Evolutionary conservation across 2,329 filamentous ascomycete species (phyloP).

Genomic region (Aspergillus novoparasiticus): DNA sequence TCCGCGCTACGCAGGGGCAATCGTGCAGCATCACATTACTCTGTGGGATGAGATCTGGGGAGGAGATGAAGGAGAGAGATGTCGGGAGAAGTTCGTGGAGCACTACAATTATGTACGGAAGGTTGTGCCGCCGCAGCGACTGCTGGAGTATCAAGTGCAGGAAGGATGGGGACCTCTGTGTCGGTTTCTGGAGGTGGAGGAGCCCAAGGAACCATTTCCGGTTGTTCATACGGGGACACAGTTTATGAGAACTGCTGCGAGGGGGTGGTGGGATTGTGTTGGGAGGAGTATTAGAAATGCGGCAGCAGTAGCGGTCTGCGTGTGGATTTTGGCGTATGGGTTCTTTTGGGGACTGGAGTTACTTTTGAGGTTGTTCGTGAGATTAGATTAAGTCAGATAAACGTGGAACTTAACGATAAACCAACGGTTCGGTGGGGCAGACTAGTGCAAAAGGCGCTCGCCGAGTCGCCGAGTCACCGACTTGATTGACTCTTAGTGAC

Average conservation of each 20-base stretch:
- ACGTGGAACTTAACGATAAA: neutral
- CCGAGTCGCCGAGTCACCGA: neutral
- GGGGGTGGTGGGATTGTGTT: neutral
- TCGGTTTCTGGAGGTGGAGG: slow-evolving; percentile 18
- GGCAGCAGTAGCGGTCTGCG: neutral
- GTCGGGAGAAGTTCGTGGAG: neutral
- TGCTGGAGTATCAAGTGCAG: slow-evolving; percentile 17
- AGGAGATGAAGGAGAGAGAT: neutral
- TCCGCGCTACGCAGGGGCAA: neutral
- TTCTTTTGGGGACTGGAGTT: neutral
- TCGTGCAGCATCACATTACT: neutral
- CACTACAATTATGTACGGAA: neutral
- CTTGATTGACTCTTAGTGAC: neutral
- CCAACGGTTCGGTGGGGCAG: neutral
- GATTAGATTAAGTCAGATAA: neutral
- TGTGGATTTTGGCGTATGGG: neutral
- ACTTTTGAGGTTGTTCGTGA: neutral
- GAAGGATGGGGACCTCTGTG: slow-evolving; percentile 19
- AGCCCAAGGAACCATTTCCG: slow-evolving; percentile 11
- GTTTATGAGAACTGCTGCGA: neutral
- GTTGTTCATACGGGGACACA: neutral
- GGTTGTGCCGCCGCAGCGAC: neutral
- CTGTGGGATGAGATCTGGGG: neutral
- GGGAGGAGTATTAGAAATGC: neutral
- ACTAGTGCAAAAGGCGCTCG: neutral